Conservation (phyloP, 352 stramenopile species). For the Pythium dissotocum region DNA sequence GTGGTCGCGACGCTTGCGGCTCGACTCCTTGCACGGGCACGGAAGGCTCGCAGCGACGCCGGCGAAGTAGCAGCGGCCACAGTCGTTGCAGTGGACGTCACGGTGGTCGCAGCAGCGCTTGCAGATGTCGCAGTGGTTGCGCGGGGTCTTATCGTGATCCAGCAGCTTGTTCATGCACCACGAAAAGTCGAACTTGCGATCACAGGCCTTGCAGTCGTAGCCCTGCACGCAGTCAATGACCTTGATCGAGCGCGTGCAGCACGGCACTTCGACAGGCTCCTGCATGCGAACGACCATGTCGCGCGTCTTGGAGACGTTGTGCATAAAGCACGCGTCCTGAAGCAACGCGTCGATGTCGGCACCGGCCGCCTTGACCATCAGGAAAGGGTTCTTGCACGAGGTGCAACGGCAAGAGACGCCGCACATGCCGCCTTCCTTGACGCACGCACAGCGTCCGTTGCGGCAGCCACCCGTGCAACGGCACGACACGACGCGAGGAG, state of each 20-base stretch:
- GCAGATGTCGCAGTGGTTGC: slow-evolving; percentile 86
- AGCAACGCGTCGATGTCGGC: slow-evolving; percentile 76
- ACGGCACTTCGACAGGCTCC: slow-evolving; percentile 65
- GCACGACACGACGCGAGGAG: slow-evolving; percentile 65
- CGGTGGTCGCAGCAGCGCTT: slow-evolving; percentile 86
- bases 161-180: slow-evolving; percentile 85
- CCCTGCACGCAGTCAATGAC: slow-evolving; percentile 80
- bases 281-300: slow-evolving; percentile 81
- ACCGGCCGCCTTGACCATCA: slow-evolving; percentile 77
- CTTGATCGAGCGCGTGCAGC: slow-evolving; percentile 44
- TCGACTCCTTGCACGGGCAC: slow-evolving; percentile 76
- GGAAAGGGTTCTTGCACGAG: slow-evolving; percentile 86
- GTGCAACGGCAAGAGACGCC: slow-evolving; percentile 75
- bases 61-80: slow-evolving; percentile 83
- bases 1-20: slow-evolving; percentile 44
- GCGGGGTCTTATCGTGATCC: slow-evolving; percentile 66
- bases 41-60: slow-evolving; percentile 74
- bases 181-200: slow-evolving; percentile 67
- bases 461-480: slow-evolving; percentile 79
- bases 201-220: slow-evolving; percentile 51
- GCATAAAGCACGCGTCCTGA: slow-evolving; percentile 84
- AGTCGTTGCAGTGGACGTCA: slow-evolving; percentile 85
- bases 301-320: slow-evolving; percentile 84
- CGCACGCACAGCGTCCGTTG: slow-evolving; percentile 79
- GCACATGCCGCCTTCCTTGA: slow-evolving; percentile 84